These are phyloP conservation scores for Penicillium arizonense DNA, from an alignment of 495 filamentous ascomycete species.

Conservation along the genomic window DNA sequence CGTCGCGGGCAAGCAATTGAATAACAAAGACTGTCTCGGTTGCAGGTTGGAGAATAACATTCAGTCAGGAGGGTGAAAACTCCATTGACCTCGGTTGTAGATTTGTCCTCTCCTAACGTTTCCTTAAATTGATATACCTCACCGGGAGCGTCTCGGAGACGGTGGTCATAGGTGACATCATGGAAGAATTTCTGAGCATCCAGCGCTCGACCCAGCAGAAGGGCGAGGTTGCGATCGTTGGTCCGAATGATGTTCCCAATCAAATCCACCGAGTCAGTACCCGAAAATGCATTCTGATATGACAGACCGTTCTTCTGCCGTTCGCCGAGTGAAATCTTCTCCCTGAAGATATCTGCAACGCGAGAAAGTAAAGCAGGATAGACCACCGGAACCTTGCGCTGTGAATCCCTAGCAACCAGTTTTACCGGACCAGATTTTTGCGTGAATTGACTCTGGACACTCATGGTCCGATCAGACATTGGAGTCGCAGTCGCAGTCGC, in stretches of 20 bases:
- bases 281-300: conserved; percentile 95
- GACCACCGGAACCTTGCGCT: conserved; percentile 70
- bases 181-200: conserved; percentile 99
- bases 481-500: conserved; percentile 42
- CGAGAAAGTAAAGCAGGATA: conserved; percentile 90
- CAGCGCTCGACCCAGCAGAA: conserved; percentile 88
- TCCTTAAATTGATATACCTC: conserved; percentile 98
- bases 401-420: conserved; percentile 44
- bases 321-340: conserved; percentile 77
- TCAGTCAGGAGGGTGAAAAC: conserved; percentile 95
- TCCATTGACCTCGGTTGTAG: conserved; percentile 83
- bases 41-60: conserved; percentile 98
- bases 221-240: conserved; percentile 88
- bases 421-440: conserved; percentile 28
- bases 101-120: conserved; percentile 80
- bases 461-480: conserved; percentile 51
- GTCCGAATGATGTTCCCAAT: conserved; percentile 95
- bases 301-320: conserved; percentile 94
- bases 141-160: conserved; percentile 81
- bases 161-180: conserved; percentile 97
- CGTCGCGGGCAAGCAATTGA: conserved; percentile 96
- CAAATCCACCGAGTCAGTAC: conserved; percentile 91
- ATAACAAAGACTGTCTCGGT: conserved; percentile 90
- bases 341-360: conserved; percentile 87
- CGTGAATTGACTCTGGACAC: conserved; percentile 40